These are phyloP conservation scores for Ophidiomyces ophidiicola DNA, from an alignment of 2,329 filamentous ascomycete species.

Conservation along the genomic window DNA sequence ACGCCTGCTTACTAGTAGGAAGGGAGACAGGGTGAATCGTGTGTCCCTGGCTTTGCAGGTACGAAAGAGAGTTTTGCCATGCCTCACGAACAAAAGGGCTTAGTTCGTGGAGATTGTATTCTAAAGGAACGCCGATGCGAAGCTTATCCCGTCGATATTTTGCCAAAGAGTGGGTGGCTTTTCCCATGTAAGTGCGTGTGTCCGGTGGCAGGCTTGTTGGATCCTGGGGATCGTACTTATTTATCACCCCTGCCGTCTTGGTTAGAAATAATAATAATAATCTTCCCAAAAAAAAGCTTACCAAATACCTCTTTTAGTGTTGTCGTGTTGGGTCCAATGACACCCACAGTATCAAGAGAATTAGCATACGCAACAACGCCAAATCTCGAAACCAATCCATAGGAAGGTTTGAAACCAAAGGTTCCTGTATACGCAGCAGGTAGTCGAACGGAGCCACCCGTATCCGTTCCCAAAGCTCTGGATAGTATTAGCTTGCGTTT, in stretches of 20 bases:
- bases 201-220: slow-evolving; percentile 55
- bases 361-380: slow-evolving; percentile 88
- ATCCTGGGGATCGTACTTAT: slow-evolving; percentile 55
- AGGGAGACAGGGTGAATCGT: slow-evolving; percentile 64
- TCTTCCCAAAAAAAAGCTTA: slow-evolving; percentile 18
- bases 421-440: slow-evolving; percentile 77
- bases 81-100: slow-evolving; percentile 53
- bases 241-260: slow-evolving; percentile 34
- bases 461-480: slow-evolving; percentile 79
- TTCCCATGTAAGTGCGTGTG: slow-evolving; percentile 42
- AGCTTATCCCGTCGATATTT: slow-evolving; percentile 20
- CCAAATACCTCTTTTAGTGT: slow-evolving; percentile 42
- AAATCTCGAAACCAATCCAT: slow-evolving; percentile 72
- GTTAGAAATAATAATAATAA: slow-evolving; percentile 7
- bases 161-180: slow-evolving; percentile 17
- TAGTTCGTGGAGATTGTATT: slow-evolving; percentile 84
- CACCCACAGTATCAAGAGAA: slow-evolving; percentile 78
- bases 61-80: slow-evolving; percentile 53
- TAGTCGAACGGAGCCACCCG: slow-evolving; percentile 74
- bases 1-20: slow-evolving; percentile 69
- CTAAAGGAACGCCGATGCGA: slow-evolving; percentile 49
- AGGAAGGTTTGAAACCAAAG: slow-evolving; percentile 82
- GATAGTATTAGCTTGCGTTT: slow-evolving; percentile 9
- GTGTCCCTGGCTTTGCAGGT: slow-evolving; percentile 54
- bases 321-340: slow-evolving; percentile 49